phyloP scores from a whole-genome alignment of 805 yeast species.

The Yarrowia sp. region DNA sequence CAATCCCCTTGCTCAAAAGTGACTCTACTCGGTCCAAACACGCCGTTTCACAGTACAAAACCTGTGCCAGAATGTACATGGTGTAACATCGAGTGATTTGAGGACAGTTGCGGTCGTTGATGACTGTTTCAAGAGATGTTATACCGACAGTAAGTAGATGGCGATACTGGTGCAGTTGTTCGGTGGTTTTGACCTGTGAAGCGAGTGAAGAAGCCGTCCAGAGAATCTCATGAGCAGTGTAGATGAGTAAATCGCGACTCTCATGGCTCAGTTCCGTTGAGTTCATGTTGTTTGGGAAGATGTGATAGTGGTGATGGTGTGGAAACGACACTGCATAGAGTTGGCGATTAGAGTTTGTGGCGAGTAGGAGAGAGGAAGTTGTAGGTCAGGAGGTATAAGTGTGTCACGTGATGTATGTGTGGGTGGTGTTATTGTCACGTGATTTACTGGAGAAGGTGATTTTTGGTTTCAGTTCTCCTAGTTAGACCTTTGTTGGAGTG shows the following conservation, averaged over 20 bases:
- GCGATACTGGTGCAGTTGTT: slow-evolving; percentile 12
- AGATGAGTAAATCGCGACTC: slow-evolving; percentile 3
- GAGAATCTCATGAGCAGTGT: slow-evolving; percentile 11
- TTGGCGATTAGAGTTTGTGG: no score
- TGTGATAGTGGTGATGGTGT: neutral
- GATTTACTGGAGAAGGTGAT: no score
- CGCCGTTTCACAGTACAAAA: slow-evolving; percentile 25
- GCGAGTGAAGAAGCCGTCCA: slow-evolving; percentile 17
- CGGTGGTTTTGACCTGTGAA: slow-evolving; percentile 13
- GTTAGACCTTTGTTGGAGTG: no score
- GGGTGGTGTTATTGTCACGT: no score
- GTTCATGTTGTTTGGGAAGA: neutral
- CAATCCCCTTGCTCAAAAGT: slow-evolving; percentile 23
- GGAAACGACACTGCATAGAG: no score
- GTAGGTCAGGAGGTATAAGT: no score
- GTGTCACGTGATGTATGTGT: no score
- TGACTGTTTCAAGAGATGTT: slow-evolving; percentile 12
- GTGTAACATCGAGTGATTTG: slow-evolving; percentile 22
- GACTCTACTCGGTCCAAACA: slow-evolving; percentile 6
- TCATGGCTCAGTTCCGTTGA: slow-evolving; percentile 6
- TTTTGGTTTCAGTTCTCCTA: no score
- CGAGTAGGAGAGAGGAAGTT: no score
- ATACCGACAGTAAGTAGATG: slow-evolving; percentile 11
- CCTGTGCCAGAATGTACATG: slow-evolving; percentile 25
- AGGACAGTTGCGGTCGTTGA: slow-evolving; percentile 25